Base-by-base conservation (phyloP, 2,329 filamentous ascomycete genomes). In the Sarocladium brachiariae region DNA sequence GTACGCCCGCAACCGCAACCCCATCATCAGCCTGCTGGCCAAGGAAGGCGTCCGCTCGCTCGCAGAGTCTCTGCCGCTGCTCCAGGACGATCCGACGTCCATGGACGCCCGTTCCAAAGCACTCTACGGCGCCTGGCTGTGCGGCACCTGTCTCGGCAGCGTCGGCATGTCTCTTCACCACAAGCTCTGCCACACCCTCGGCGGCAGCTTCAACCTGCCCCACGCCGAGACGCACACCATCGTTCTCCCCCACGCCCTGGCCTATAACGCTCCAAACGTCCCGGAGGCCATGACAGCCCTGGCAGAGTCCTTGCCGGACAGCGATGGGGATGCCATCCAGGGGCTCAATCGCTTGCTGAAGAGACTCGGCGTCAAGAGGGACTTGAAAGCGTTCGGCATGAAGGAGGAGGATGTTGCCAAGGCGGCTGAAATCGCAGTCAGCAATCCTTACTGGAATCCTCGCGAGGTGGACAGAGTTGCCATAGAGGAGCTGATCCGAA, bases 211-310 rank as follows among this genome's bases (percentile, higher is more conserved):
- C 62, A 75, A 78, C 54, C 70, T 86, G 6, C 80, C 82, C 0
- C 81, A 86, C 53, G 79, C 81, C 1, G 80, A 84, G 61, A 84
- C 81, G 0, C 83, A 86, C 57, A 80, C 80, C 0, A 75, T 80
- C 27, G 72, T 85, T 1, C 67, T 85, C 7, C 80, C 81, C 0
- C 81, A 85, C 57, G 77, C 79, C 0, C 64, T 85, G 2, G 76
- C 80, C 2, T 86, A 84, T 60, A 84, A 84, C 55, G 76, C 77
- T 0, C 77, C 78, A 0, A 66, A 64, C 0, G 72, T 81, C 2
- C 74, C 77, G 0, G 68, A 72, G 2, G 71, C 70, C 0, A 77
- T 83, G 73, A 64, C 65, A 47, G 70, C 69, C 53, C 59, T 85
- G 24, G 79, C 78, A 0, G 70, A 69, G 2, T 75, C 65, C 2